Conservation (phyloP, 148 eudicot species). For the Rhododendron ovatum region DNA sequence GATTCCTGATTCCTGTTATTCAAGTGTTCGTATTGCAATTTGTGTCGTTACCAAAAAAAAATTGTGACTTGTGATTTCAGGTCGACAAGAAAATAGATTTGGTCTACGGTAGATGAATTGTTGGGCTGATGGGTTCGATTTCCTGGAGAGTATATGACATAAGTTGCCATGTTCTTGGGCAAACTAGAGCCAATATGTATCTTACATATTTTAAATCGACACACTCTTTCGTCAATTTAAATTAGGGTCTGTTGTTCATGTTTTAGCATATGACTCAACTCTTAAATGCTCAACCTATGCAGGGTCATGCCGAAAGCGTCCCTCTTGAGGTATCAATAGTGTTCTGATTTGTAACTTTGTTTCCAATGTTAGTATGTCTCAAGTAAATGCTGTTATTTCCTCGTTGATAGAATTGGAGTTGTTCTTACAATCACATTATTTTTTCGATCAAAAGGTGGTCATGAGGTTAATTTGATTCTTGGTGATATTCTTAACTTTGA, state of each 20-base stretch:
- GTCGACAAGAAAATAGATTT: slow-evolving; percentile 78
- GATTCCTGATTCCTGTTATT: background rate
- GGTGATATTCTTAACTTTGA: background rate
- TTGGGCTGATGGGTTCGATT: slow-evolving; percentile 85
- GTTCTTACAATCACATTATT: background rate
- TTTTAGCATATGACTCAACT: slow-evolving; percentile 11
- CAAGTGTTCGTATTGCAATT: background rate
- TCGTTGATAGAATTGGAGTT: background rate
- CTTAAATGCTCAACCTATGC: slow-evolving; percentile 28
- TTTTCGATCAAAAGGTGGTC: background rate
- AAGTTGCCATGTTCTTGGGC: slow-evolving; percentile 95
- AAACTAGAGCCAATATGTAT: slow-evolving; percentile 14
- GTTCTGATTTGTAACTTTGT: background rate
- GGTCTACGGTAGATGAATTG: slow-evolving; percentile 95
- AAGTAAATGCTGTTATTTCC: background rate
- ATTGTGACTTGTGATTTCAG: slow-evolving; percentile 26
- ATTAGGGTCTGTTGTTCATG: background rate
- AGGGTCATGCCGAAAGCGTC: slow-evolving; percentile 88
- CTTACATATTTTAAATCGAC: background rate
- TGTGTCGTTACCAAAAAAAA: background rate
- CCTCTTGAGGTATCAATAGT: slow-evolving; percentile 69
- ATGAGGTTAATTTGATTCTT: slow-evolving; percentile 6
- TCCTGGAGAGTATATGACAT: slow-evolving; percentile 69
- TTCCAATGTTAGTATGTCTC: background rate
- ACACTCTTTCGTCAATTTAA: background rate